phyloP scores from a whole-genome alignment of 148 eudicot species.

The Vaccinium vitisidaea region DNA sequence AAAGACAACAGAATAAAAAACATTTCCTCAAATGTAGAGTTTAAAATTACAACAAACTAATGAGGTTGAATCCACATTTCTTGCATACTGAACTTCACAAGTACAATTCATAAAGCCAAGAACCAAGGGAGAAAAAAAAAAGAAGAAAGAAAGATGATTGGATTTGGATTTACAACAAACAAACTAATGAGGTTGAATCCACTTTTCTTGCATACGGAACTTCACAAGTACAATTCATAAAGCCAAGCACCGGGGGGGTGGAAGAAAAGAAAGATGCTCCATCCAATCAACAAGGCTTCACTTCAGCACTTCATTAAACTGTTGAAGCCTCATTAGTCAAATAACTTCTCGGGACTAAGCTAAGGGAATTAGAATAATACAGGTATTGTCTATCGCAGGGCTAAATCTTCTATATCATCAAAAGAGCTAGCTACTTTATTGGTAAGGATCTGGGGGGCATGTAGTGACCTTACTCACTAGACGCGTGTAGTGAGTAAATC shows the following conservation, averaged over 20 bases:
- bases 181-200: no score
- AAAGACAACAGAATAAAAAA: background rate
- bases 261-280: background rate
- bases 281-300: background rate
- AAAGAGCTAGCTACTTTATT: slow-evolving; percentile 3
- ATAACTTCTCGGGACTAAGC: background rate
- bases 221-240: no score
- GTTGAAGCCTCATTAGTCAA: background rate
- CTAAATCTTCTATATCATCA: background rate
- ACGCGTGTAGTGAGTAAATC: no score
- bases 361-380: background rate
- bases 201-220: no score
- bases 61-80: background rate
- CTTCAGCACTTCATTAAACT: background rate
- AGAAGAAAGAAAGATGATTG: no score
- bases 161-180: no score
- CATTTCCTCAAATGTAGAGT: background rate
- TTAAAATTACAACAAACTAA: background rate
- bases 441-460: background rate
- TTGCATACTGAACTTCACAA: background rate
- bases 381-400: background rate
- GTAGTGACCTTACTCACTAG: no score
- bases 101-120: slow-evolving; percentile 1
- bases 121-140: no score
- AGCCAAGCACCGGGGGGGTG: no score